Evolutionary conservation across 1,284 basidiomycete genomes (phyloP).

Genomic region (Serendipita sp.): DNA sequence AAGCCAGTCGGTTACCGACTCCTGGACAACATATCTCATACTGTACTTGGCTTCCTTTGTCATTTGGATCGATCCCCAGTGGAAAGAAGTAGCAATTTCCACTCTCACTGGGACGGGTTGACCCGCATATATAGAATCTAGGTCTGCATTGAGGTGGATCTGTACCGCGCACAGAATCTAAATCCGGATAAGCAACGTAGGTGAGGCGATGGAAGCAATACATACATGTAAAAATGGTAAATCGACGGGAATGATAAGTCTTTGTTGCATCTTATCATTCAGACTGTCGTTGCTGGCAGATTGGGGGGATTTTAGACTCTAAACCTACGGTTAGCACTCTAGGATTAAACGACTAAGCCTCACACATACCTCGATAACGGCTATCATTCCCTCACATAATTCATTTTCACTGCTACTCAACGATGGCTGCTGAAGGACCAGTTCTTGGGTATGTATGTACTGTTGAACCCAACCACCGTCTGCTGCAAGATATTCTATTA

Average conservation of each 20-base stretch:
- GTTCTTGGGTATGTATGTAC: slow-evolving; percentile 53
- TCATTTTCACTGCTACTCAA: slow-evolving; percentile 17
- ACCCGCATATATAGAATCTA: slow-evolving; percentile 47
- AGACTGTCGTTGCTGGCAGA: neutral
- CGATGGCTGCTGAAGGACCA: slow-evolving; percentile 27
- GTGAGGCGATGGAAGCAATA: slow-evolving; percentile 10
- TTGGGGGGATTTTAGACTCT: slow-evolving; percentile 16
- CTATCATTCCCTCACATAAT: slow-evolving; percentile 24
- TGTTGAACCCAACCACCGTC: slow-evolving; percentile 51
- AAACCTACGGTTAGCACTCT: slow-evolving; percentile 16
- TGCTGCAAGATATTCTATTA: slow-evolving; percentile 40
- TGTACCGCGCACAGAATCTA: slow-evolving; percentile 61
- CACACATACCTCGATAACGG: slow-evolving; percentile 20
- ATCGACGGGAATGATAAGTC: slow-evolving; percentile 67
- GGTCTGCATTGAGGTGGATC: slow-evolving; percentile 25
- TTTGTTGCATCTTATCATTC: slow-evolving; percentile 40
- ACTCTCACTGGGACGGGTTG: slow-evolving; percentile 57
- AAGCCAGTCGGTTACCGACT: slow-evolving; percentile 64
- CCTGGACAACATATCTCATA: slow-evolving; percentile 64
- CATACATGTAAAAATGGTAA: slow-evolving; percentile 65
- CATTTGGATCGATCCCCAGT: slow-evolving; percentile 46
- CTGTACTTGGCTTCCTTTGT: slow-evolving; percentile 26
- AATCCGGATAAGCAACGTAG: slow-evolving; percentile 1
- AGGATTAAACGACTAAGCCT: neutral
- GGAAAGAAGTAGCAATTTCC: slow-evolving; percentile 52